Conservation (phyloP, 2,329 filamentous ascomycete species). For the Sarocladium brachiariae region DNA sequence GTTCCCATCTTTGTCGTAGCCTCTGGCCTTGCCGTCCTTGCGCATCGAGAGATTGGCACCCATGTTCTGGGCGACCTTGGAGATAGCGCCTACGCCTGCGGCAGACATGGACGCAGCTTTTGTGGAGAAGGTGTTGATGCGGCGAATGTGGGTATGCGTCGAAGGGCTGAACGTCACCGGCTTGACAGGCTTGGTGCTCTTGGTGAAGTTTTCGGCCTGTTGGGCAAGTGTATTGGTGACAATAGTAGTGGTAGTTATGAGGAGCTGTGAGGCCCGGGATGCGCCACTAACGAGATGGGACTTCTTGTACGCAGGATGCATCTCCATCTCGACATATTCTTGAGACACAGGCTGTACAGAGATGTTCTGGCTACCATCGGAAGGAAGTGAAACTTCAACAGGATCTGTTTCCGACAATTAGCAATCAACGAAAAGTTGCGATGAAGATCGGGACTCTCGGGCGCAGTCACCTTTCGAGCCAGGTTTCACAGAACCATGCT, state of each 20-base stretch:
- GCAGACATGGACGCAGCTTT: constrained; percentile 73
- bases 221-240: constrained; percentile 70
- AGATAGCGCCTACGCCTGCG: constrained; percentile 80
- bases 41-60: constrained; percentile 61
- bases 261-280: constrained; percentile 78
- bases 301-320: constrained; percentile 87
- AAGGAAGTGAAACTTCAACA: constrained; percentile 69
- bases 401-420: constrained; percentile 46
- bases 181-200: constrained; percentile 72
- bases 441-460: too few species aligned
- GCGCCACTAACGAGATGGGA: constrained; percentile 83
- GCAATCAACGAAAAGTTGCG: too few species aligned
- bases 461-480: constrained; percentile 76
- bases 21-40: constrained; percentile 47
- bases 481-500: constrained; percentile 66
- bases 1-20: constrained; percentile 64
- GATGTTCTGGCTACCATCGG: constrained; percentile 57
- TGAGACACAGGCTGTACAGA: constrained; percentile 59
- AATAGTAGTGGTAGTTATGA: constrained; percentile 79
- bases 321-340: constrained; percentile 68
- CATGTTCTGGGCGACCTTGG: constrained; percentile 80
- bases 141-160: constrained; percentile 78
- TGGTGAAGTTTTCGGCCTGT: constrained; percentile 74
- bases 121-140: constrained; percentile 80
- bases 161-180: constrained; percentile 83